Base-by-base conservation (phyloP, 1,139 yeast genomes). In the Schwanniomyces etchellsii region DNA sequence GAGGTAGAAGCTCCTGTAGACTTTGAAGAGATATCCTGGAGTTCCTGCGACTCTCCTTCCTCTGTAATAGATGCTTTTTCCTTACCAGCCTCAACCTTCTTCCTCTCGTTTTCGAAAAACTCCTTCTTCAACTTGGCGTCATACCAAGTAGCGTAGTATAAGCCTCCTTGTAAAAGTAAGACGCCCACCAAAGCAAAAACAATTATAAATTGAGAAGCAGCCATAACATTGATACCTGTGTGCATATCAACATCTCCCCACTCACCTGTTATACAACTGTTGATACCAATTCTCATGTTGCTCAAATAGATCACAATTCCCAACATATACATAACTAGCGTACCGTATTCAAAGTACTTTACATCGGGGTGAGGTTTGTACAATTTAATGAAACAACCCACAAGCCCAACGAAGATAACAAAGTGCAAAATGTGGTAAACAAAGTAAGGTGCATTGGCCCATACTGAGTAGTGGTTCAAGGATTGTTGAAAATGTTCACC, bases 211-310 rank as follows among this genome's bases (percentile, higher is more conserved):
- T 81, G 81, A 27, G 94, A 79, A 4, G 97, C 96, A 27, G 94
- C 96, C 54, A 91, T 76, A 26, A 91, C 96, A 44, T 85, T 85
- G 47, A 91, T 61, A 15, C 97, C 97, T 17, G 95, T 86, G 39
- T 69, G 66, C 54, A 73, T 77, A 47, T 84, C 86, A 32, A 91
- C 95, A 33, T 91, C 97, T 40, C 96, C 97, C 96, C 97, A 91
- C 37, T 75, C 66, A 28, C 89, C 88, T 36, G 71, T 57, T 18
- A 74, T 48, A 36, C 86, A 76, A 31, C 93, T 75, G 45, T 73
- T 72, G 30, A 81, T 67, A 30, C 98, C 98, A 32, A 84, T 76
- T 55, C 89, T 74, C 44, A 91, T 66, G 59, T 91, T 91, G 45
- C 95, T 82, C 49, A 88, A 65, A 59, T 88, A 91, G 46, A 89